Evolutionary conservation across 1,284 basidiomycete species (phyloP).

Genomic region (Schizophyllum amplum): DNA sequence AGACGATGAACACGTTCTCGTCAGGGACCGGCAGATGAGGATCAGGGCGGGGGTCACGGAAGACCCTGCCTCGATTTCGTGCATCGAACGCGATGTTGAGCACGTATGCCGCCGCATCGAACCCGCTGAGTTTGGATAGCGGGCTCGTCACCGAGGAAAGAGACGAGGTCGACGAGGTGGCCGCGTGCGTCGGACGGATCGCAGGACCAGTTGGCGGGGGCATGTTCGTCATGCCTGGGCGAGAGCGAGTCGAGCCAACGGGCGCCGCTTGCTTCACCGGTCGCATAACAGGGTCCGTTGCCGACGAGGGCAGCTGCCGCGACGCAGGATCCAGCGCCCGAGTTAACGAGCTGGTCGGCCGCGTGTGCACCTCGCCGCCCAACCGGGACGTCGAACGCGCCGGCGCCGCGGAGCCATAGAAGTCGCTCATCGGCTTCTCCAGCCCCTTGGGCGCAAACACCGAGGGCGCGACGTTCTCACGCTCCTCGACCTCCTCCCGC

Average conservation of each 20-base stretch:
- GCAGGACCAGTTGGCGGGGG: background rate
- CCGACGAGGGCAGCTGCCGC: background rate
- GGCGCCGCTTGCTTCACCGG: too few relatives aligned
- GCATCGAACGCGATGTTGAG: conserved; percentile 65
- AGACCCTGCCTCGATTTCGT: conserved; percentile 48
- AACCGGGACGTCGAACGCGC: too few relatives aligned
- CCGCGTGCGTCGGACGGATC: background rate
- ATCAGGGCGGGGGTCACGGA: conserved; percentile 54
- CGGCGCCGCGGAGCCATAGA: too few relatives aligned
- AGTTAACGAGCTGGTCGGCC: too few relatives aligned
- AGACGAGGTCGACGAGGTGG: background rate
- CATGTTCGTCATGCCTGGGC: background rate
- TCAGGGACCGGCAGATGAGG: conserved; percentile 47
- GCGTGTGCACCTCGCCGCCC: too few relatives aligned
- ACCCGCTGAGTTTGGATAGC: conserved; percentile 39
- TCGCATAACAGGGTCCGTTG: background rate
- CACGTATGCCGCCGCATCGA: conserved; percentile 60
- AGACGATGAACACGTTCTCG: conserved; percentile 87
- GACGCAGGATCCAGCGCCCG: too few relatives aligned
- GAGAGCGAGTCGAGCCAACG: too few relatives aligned
- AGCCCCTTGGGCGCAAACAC: too few relatives aligned
- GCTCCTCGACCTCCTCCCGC: conserved; percentile 38
- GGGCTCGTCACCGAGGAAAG: conserved; percentile 9
- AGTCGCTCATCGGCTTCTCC: too few relatives aligned
- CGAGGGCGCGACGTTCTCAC: conserved; percentile 12